A percentile compares a stretch with the other conserved stretches of the same genome.
Conservation (phyloP, 2,329 filamentous ascomycete genomes). For the Beauveria rudraprayagi region DNA sequence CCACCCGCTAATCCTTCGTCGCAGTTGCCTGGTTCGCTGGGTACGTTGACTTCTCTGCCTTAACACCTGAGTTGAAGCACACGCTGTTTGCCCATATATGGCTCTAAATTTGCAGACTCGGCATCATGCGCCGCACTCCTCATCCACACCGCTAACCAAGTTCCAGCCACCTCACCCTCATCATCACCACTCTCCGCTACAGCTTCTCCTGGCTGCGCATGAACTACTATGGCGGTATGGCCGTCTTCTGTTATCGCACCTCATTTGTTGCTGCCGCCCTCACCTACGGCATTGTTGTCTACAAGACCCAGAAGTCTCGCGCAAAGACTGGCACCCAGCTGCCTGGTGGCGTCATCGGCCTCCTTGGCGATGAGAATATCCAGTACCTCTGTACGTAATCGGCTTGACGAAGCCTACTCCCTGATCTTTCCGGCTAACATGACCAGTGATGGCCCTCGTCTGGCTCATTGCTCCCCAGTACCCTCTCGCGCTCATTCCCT, state of each 20-base stretch:
- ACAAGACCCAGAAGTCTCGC: constrained; percentile 89
- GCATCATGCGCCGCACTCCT: neutral
- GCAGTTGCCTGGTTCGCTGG: constrained; percentile 72
- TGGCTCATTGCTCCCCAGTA: constrained; percentile 92
- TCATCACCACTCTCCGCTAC: constrained; percentile 78
- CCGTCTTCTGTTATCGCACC: constrained; percentile 77
- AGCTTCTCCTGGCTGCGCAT: constrained; percentile 78
- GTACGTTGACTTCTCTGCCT: constrained; percentile 43
- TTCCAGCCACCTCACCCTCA: constrained; percentile 72
- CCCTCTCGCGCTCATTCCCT: constrained; percentile 83
- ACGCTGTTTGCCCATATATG: neutral
- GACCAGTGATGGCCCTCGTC: constrained; percentile 77
- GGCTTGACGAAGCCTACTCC: neutral
- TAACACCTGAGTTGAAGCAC: neutral
- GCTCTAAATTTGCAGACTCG: neutral
- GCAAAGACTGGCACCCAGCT: constrained; percentile 62
- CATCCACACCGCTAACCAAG: constrained; percentile 10
- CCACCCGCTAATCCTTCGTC: constrained; percentile 25
- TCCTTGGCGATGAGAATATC: constrained; percentile 87
- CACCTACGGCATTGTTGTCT: constrained; percentile 97
- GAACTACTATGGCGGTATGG: constrained; percentile 73
- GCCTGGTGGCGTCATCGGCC: constrained; percentile 50
- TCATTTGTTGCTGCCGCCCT: constrained; percentile 83
- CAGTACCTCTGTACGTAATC: constrained; percentile 77
- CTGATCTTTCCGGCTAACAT: constrained; percentile 12